Evolutionary conservation across 192 early-diverging fungal genomes (phyloP).

Genomic region (Chytriomyces hyalinus): DNA sequence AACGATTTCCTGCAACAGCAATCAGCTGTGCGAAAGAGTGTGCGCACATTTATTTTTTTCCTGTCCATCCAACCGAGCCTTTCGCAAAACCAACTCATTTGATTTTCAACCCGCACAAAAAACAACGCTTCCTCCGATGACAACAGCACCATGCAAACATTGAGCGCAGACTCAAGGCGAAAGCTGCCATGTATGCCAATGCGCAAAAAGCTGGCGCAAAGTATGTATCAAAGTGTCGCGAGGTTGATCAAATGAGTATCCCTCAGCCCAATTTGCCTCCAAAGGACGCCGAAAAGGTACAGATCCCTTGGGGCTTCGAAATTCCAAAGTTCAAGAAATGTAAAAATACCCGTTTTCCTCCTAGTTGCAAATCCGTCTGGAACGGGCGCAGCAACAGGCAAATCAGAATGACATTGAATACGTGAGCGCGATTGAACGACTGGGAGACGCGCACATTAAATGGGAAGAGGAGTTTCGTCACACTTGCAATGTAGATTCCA

Average conservation of each 20-base stretch:
- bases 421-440: conserved; percentile 43
- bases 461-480: conserved; percentile 55
- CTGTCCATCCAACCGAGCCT: neutral
- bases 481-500: conserved; percentile 45
- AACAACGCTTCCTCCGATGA: neutral
- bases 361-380: conserved; percentile 42
- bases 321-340: neutral
- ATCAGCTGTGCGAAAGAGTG: conserved; percentile 50
- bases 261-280: conserved; percentile 27
- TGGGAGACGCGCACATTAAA: conserved; percentile 49
- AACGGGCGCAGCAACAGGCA: conserved; percentile 48
- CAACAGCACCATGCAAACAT: conserved; percentile 52
- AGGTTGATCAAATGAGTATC: conserved; percentile 35
- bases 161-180: conserved; percentile 53
- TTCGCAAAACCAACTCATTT: conserved; percentile 2
- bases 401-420: conserved; percentile 58
- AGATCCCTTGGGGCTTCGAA: conserved; percentile 2
- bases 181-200: conserved; percentile 41
- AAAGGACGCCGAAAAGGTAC: conserved; percentile 54
- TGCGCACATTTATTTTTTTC: conserved; percentile 7
- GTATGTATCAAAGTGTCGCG: conserved; percentile 55
- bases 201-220: conserved; percentile 53
- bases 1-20: conserved; percentile 51
- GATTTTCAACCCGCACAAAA: too few relatives aligned
- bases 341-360: neutral